Conservation (phyloP, 1,284 basidiomycete species). For the Stereum hirsutum region DNA sequence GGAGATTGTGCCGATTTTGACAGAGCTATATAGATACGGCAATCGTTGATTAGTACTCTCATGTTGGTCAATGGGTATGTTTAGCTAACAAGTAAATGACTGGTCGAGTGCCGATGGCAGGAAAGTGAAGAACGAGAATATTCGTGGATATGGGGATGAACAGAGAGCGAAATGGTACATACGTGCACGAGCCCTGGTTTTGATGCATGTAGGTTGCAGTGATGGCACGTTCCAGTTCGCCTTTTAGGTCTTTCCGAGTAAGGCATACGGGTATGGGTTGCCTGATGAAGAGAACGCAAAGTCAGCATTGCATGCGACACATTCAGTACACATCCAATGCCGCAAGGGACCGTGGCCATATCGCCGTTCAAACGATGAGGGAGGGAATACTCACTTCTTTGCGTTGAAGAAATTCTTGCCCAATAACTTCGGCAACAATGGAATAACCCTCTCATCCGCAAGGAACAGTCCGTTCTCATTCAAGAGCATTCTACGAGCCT, state of each 20-base stretch:
- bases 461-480: conserved; percentile 91
- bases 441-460: conserved; percentile 85
- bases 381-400: conserved; percentile 69
- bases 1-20: conserved; percentile 77
- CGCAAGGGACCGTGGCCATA: not conserved
- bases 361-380: not conserved
- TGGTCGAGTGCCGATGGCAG: too few species aligned
- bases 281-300: too few species aligned
- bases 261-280: conserved; percentile 91
- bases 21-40: conserved; percentile 41
- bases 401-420: conserved; percentile 87
- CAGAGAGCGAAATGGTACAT: conserved; percentile 23
- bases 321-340: not conserved
- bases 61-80: too few species aligned
- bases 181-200: conserved; percentile 88
- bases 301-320: too few species aligned
- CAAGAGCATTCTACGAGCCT: conserved; percentile 78
- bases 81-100: too few species aligned
- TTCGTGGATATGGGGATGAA: too few species aligned
- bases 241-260: conserved; percentile 80
- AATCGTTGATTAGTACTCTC: too few species aligned
- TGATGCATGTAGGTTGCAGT: conserved; percentile 92
- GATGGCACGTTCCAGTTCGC: conserved; percentile 85
- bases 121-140: too few species aligned
- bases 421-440: conserved; percentile 80